Percentiles rank a stretch among this genome's conserved stretches.
These are phyloP conservation scores for Mucuna pruriens DNA, from an alignment of 306 rosid species.

Conservation along the genomic window DNA sequence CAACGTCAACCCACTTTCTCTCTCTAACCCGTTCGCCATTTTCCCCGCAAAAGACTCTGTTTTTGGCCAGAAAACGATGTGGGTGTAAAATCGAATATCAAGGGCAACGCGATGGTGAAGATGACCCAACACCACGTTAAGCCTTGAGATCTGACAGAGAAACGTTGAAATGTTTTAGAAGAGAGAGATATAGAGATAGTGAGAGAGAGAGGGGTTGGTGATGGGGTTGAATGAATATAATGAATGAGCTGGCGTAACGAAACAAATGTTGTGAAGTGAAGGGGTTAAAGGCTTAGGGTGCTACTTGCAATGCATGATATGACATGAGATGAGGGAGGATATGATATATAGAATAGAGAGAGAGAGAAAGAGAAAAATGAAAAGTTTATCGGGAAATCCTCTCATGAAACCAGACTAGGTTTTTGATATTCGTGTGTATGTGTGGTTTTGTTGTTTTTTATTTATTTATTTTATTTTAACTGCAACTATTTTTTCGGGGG, in stretches of 20 bases:
- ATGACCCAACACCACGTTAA: conserved; percentile 51
- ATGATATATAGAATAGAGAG: not conserved
- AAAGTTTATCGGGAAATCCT: conserved; percentile 53
- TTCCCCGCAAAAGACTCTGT: conserved; percentile 47
- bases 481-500: not conserved
- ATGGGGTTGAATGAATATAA: conserved; percentile 53
- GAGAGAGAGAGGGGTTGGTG: conserved; percentile 52
- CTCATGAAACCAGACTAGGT: conserved; percentile 58
- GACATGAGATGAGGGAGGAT: conserved; percentile 53
- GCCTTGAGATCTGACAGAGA: conserved; percentile 80
- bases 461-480: not conserved
- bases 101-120: conserved; percentile 16
- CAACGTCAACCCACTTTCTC: conserved; percentile 60
- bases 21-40: conserved; percentile 75
- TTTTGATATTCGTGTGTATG: conserved; percentile 43
- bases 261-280: conserved; percentile 65
- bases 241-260: conserved; percentile 77
- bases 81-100: conserved; percentile 34
- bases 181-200: conserved; percentile 42
- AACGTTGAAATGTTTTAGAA: conserved; percentile 50
- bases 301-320: conserved; percentile 71
- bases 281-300: conserved; percentile 47
- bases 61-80: conserved; percentile 42
- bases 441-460: not conserved
- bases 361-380: not conserved